phyloP scores from a whole-genome alignment of 2,329 filamentous ascomycete species.

The Aureobasidium sp. region DNA sequence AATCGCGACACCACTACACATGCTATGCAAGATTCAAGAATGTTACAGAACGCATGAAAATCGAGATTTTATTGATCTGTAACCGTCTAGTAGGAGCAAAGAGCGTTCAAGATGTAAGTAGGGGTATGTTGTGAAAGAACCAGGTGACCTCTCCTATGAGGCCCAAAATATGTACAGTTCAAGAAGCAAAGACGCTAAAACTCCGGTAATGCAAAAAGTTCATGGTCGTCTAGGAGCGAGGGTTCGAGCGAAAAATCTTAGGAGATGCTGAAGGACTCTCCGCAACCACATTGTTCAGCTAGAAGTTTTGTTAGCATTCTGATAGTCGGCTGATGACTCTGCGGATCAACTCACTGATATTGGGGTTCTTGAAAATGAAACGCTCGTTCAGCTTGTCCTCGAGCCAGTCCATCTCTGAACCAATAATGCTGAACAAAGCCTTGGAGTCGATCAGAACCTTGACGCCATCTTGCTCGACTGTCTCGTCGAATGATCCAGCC shows the following conservation, averaged over 20 bases:
- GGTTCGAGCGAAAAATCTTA: conserved; percentile 18
- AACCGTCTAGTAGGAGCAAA: background rate
- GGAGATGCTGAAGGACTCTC: conserved; percentile 73
- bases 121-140: background rate
- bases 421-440: conserved; percentile 94
- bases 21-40: background rate
- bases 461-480: conserved; percentile 91
- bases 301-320: conserved; percentile 14
- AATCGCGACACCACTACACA: background rate
- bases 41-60: background rate
- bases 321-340: background rate
- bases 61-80: background rate
- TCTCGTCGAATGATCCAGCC: conserved; percentile 78
- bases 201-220: background rate
- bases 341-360: conserved; percentile 70
- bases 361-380: conserved; percentile 94
- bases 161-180: conserved; percentile 1
- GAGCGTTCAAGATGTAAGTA: background rate
- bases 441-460: conserved; percentile 96
- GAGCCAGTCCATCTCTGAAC: conserved; percentile 98
- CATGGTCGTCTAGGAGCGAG: background rate
- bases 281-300: conserved; percentile 96
- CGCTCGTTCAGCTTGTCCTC: conserved; percentile 89
- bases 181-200: background rate
- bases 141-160: background rate